A percentile compares a stretch with the other conserved stretches of the same genome.
These are phyloP conservation scores for Talaromyces islandicus DNA, from an alignment of 2,329 filamentous ascomycete genomes.

Conservation along the genomic window DNA sequence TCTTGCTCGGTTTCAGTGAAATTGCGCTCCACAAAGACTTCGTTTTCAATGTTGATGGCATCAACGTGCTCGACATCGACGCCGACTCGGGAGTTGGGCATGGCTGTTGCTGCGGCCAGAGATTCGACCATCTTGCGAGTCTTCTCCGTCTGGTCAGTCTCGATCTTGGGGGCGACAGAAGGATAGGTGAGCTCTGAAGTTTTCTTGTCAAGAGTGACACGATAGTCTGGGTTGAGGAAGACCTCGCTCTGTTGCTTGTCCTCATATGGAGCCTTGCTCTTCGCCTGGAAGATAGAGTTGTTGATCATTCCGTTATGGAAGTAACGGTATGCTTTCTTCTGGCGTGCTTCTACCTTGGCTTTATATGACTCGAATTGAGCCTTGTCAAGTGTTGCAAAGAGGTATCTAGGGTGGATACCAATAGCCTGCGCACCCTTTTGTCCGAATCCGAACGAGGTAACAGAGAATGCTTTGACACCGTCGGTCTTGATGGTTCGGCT, in stretches of 20 bases:
- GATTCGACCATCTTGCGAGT: conserved; percentile 72
- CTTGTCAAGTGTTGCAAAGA: conserved; percentile 90
- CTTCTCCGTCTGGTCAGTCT: conserved; percentile 49
- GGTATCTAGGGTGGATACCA: conserved; percentile 92
- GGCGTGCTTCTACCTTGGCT: conserved; percentile 80
- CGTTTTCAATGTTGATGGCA: conserved; percentile 85
- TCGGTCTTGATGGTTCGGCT: conserved; percentile 95
- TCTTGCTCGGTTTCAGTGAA: conserved; percentile 79
- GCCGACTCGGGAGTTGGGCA: conserved; percentile 70
- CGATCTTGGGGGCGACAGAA: conserved; percentile 59
- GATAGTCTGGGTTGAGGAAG: conserved; percentile 88
- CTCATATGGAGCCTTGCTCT: conserved; percentile 82
- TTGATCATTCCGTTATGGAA: conserved; percentile 98
- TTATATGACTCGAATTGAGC: conserved; percentile 76
- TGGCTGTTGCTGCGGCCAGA: conserved; percentile 60
- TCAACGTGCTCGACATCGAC: conserved; percentile 89
- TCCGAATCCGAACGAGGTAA: conserved; percentile 98
- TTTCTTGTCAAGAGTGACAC: conserved; percentile 82
- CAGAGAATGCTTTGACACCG: conserved; percentile 95
- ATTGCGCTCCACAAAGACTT: conserved; percentile 90
- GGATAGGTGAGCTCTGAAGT: conserved; percentile 71
- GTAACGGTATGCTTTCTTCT: conserved; percentile 98
- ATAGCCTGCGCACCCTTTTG: conserved; percentile 98
- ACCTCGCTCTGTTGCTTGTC: conserved; percentile 81
- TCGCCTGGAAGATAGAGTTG: conserved; percentile 95